Conservation (phyloP, 1,284 basidiomycete genomes). For the Chondrostereum purpureum region DNA sequence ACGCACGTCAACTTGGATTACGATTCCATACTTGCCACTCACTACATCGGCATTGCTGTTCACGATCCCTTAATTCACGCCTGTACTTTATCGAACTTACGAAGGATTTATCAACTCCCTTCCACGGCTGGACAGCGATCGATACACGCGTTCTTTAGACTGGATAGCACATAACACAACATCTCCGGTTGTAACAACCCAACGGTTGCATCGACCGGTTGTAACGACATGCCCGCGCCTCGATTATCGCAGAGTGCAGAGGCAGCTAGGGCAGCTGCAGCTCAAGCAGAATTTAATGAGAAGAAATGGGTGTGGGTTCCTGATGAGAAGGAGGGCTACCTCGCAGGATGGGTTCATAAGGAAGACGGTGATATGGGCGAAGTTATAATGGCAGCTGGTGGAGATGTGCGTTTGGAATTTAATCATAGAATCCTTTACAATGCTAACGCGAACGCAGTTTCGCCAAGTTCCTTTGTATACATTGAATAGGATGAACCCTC, state of each 20-base stretch:
- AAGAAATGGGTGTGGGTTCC: conserved; percentile 98
- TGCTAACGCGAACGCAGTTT: conserved; percentile 37
- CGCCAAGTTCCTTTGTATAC: conserved; percentile 71
- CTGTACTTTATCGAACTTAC: background rate
- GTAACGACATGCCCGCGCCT: conserved; percentile 39
- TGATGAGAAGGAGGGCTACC: conserved; percentile 83
- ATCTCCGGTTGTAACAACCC: too few relatives aligned
- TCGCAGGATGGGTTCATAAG: conserved; percentile 84
- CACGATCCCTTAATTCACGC: background rate
- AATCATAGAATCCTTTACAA: conserved; percentile 1
- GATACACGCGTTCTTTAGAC: background rate
- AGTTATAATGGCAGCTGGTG: conserved; percentile 74
- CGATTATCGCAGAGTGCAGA: conserved; percentile 61
- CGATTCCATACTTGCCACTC: background rate
- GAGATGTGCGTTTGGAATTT: conserved; percentile 49
- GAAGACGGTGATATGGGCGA: conserved; percentile 77
- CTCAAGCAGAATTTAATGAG: conserved; percentile 92
- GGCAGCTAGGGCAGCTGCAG: conserved; percentile 73
- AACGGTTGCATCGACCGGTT: background rate
- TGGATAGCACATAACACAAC: too few relatives aligned
- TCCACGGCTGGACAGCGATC: background rate
- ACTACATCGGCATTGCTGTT: background rate
- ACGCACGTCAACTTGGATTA: background rate
- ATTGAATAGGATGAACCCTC: conserved; percentile 94
- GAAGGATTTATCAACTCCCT: background rate